Evolutionary conservation across 345 rosid species (phyloP), one percentile per base, ranked within the genome.

Genomic region (Raphanus raphanistrum): DNA sequence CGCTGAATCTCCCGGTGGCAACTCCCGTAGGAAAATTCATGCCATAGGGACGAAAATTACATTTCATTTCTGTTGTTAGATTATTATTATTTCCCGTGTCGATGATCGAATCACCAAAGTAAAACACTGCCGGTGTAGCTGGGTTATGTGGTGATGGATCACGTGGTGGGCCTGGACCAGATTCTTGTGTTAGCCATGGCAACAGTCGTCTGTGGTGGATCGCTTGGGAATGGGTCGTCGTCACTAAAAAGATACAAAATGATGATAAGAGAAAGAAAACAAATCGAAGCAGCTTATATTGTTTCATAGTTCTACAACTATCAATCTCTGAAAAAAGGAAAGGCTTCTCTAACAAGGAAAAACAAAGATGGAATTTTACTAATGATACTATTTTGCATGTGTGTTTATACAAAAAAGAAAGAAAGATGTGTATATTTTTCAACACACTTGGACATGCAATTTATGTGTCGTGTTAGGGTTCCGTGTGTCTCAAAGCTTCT

Each of bases 1-100:
- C 79, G 78, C 72, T 68, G 73, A 82, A 89, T 72, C 93, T 84
- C 59, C 93, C 93, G 5, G 89, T 84, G 11, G 92, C 86, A 21
- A 62, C 62, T 78, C 81, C 79, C 21, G 50, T 13, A 25, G 57
- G 70, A 65, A 88, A 84, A 41, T 88, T 80, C 66, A 83, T 76
- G 28, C 90, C 63, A 26, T 58, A 58, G 6, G 63, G 63, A 25
- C 32, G 2, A 52, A 52, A 58, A 58, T 58, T 26, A 58, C 63
- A 58, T 58, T 21, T 58, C 63, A 26, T 58, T 25, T 25, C n/a
- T 58, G 63, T 58, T 58, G 63, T 7, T 28, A 81, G 27, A 4
- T 74, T 1, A 68, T 85, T 85, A 74, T 88, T 52, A 52, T 52
- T 27, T 36, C 90, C 90, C 0, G 90, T 76, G 76, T 88, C 92